These are phyloP conservation scores for Otatea glauca DNA, from an alignment of 176 grass and related monocot species.

Conservation along the genomic window DNA sequence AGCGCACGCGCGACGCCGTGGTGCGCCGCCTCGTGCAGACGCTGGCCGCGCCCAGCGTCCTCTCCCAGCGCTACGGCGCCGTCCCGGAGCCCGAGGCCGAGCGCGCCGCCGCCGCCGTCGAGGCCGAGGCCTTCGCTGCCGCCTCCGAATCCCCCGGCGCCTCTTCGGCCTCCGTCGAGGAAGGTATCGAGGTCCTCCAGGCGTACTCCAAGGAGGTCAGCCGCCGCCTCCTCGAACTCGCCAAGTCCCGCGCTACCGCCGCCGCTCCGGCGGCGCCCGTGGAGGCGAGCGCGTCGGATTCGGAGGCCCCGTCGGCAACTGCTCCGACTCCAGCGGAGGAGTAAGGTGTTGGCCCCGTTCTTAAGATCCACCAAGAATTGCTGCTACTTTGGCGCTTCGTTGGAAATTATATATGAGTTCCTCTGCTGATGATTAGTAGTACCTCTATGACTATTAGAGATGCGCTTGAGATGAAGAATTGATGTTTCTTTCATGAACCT, in stretches of 20 bases:
- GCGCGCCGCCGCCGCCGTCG: constrained; percentile 56
- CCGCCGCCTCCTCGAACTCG: constrained; percentile 66
- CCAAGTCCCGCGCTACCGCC: constrained; percentile 57
- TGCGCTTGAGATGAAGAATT: constrained; percentile 34
- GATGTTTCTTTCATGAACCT: constrained; percentile 47
- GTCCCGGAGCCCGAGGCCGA: constrained; percentile 64
- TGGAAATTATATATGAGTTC: constrained; percentile 44
- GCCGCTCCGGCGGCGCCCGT: background rate
- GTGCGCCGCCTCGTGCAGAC: constrained; percentile 81
- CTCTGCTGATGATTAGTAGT: constrained; percentile 21
- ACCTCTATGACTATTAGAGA: constrained; percentile 27
- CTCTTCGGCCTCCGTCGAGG: constrained; percentile 54
- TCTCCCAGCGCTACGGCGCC: constrained; percentile 75
- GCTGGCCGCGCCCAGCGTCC: constrained; percentile 62
- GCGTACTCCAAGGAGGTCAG: constrained; percentile 94
- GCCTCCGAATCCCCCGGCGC: constrained; percentile 42
- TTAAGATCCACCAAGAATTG: constrained; percentile 45
- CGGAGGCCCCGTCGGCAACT: constrained; percentile 23
- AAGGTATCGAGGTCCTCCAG: constrained; percentile 79
- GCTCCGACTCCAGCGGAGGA: constrained; percentile 38
- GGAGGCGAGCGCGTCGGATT: constrained; percentile 34
- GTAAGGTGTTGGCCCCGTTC: constrained; percentile 25
- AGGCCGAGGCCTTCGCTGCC: constrained; percentile 73
- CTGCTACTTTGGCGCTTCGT: constrained; percentile 48
- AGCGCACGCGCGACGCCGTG: constrained; percentile 93